Evolutionary conservation across 345 rosid genomes (phyloP), one percentile per base, ranked within the genome.

Genomic region (Hypericum perforatum): DNA sequence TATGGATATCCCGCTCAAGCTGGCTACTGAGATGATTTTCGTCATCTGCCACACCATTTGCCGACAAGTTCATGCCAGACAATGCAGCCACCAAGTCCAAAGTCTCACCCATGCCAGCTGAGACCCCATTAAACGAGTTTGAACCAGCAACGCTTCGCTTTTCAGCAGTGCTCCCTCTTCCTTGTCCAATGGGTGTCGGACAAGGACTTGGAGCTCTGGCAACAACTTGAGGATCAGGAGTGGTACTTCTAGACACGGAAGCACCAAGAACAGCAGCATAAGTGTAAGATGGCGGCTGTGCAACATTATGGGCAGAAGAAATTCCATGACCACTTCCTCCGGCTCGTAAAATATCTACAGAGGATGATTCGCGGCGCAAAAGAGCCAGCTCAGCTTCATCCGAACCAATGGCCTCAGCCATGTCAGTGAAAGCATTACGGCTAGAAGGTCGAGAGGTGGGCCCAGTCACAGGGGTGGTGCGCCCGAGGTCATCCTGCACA

Each of bases 151-250:
- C 41, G 63, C 57, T 70, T 75, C 91, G 79, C 76, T 85, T 91
- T 40, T 84, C 96, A 1, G 74, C 59, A 22, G 78, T 45, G 29
- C 63, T 66, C 41, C 58, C 65, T 71, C 98, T 78, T 3, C 83
- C 95, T 13, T 78, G 79, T 14, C 96, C 97, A 62, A 90, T 87
- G 22, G 96, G 94, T 8, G 87, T 77, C 7, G 73, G 79, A 61
- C 94, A 77, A 46, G 95, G 97, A 68, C 97, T 91, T 52, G 96
- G 98, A 46, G 78, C 85, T 72, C 92, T 78, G 41, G 72, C 89
- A 45, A 77, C 60, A 55, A 69, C 76, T 65, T 84, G 95, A 1
- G 87, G 84, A 72, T 91, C 98, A 58, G 98, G 98, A 45, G 98
- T 91, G 16, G 76, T 79, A 53, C 80, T 79, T 60, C 97, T 73